Evolutionary conservation across 805 yeast genomes (phyloP), one percentile per base, ranked within the genome.

Genomic region (Yamadazyma insecticola): DNA sequence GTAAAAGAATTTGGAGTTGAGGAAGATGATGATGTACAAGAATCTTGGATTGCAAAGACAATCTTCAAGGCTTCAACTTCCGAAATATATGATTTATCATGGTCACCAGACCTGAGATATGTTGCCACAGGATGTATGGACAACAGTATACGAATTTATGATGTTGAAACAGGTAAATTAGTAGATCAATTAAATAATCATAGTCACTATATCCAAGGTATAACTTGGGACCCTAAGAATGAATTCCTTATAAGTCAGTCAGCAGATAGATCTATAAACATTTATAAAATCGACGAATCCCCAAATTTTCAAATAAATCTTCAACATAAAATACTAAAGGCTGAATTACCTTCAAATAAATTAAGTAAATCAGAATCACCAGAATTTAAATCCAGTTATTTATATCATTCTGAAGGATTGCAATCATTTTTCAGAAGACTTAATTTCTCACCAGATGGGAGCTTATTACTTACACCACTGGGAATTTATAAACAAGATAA

Each of bases 41-140:
- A 92, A 50, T 67, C 78, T 14, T 92, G 97, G 97, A 62, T 63
- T 10, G 62, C 81, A 21, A 71, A 72, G 30, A 70, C 69, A 29
- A 71, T 79, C 6, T 69, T 79, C 42, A 61, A 86, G 20, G 60
- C 75, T 3, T 66, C 78, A 1, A 71, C 79, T 3, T 72, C 84
- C 22, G 98, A 92, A 54, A 78, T 92, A 22, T 89, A 90, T 55
- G 98, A 92, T 53, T 54, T 92, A 3, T 74, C 85, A 13, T 92
- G 98, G 98, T 83, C 95, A 2, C 96, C 97, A 0, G 83, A 83
- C 48, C 76, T 82, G 1, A 67, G 64, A 36, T 81, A 72, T 49
- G 66, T 92, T 17, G 76, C 84, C n/a, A 76, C 92, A 5, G 97
- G 96, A 1, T 80, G 95, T 11, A 87, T 90, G 86, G 97, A 92